phyloP scores from a whole-genome alignment of 805 yeast species.

The Yarrowia porcina region DNA sequence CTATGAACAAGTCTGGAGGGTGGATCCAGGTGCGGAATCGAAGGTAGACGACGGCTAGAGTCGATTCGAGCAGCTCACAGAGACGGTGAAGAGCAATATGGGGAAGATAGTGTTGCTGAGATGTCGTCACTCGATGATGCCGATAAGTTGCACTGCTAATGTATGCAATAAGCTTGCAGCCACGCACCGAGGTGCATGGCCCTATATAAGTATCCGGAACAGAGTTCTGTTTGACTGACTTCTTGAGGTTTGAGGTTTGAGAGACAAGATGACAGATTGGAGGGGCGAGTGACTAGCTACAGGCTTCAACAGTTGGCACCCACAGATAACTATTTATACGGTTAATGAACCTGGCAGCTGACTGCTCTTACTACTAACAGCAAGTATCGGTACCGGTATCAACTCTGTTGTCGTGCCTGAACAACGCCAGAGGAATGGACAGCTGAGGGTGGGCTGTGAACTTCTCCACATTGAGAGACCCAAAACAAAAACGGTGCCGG shows the following conservation, averaged over 20 bases:
- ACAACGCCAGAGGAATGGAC: neutral
- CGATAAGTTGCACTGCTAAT: constrained; percentile 7
- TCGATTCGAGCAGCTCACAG: neutral
- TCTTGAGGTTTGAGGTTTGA: neutral
- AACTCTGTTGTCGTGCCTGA: constrained; percentile 9
- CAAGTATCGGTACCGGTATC: too few species aligned
- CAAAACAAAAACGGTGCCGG: neutral
- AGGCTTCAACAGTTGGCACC: neutral
- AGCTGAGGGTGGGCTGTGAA: neutral
- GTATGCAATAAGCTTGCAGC: constrained; percentile 20
- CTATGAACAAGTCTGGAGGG: neutral
- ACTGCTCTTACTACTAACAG: too few species aligned
- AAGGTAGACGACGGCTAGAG: neutral
- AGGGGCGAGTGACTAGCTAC: neutral
- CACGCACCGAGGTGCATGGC: constrained; percentile 19
- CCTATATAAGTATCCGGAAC: neutral
- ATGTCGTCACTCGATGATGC: constrained; percentile 1
- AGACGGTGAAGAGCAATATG: neutral
- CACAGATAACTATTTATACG: neutral
- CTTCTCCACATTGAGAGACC: neutral
- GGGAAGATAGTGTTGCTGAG: neutral
- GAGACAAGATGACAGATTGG: neutral
- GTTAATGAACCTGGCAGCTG: neutral
- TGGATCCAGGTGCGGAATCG: neutral
- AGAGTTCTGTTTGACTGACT: neutral